These are phyloP conservation scores for Rhododendron molle DNA, from an alignment of 148 eudicot genomes.

Conservation along the genomic window DNA sequence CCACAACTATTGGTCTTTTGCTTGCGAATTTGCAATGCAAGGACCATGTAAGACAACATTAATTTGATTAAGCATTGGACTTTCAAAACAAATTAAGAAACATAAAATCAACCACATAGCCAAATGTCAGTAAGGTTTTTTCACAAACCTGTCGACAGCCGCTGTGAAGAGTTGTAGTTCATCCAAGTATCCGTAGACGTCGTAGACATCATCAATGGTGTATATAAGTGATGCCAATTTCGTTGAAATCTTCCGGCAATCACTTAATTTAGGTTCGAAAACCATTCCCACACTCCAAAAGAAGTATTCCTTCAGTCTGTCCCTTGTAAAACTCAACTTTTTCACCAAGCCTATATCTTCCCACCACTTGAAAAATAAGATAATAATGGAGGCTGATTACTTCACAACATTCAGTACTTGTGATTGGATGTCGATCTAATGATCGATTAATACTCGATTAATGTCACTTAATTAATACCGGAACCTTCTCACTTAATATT, in stretches of 20 bases:
- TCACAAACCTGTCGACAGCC: no score
- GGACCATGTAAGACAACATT: background rate
- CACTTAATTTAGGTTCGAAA: conserved; percentile 12
- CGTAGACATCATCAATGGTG: conserved; percentile 31
- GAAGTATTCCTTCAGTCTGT: conserved; percentile 12
- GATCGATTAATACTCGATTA: no score
- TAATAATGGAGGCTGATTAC: background rate
- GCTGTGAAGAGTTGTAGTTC: conserved; percentile 30
- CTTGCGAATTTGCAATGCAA: background rate
- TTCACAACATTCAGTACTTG: no score
- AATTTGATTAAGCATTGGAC: background rate
- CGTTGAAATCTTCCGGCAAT: conserved; percentile 10
- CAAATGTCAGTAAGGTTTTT: no score
- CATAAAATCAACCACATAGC: background rate
- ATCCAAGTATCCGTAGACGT: conserved; percentile 23
- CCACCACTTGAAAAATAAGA: conserved; percentile 17
- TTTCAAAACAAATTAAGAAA: background rate
- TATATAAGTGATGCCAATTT: conserved; percentile 7
- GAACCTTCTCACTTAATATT: background rate
- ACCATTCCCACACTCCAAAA: conserved; percentile 9
- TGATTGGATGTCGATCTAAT: no score
- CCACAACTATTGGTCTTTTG: background rate
- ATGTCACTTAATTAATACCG: no score
- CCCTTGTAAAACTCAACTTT: conserved; percentile 17
- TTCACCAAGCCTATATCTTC: background rate